Conservation (phyloP, 176 grass and related monocot genomes). For the Lolium multiflorum region DNA sequence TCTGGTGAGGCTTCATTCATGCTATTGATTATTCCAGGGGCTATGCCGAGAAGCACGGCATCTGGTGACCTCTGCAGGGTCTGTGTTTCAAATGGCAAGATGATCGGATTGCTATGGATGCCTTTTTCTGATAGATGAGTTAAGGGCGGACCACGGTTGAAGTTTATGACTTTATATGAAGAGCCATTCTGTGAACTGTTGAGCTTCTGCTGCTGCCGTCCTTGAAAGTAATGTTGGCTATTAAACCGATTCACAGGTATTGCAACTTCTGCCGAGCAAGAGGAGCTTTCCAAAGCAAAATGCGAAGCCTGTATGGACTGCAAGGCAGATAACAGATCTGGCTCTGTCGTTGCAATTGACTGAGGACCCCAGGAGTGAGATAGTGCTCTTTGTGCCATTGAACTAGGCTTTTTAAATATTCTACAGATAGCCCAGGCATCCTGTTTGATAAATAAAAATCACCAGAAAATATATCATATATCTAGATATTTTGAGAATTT, state of each 20-base stretch:
- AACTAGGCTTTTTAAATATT: conserved; percentile 86
- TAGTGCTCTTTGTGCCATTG: conserved; percentile 67
- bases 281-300: conserved; percentile 58
- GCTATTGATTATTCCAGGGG: conserved; percentile 52
- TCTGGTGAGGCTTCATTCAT: conserved; percentile 43
- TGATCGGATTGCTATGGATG: conserved; percentile 44
- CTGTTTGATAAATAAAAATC: conserved; percentile 56
- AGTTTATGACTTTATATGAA: conserved; percentile 52
- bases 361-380: conserved; percentile 65
- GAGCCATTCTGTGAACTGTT: conserved; percentile 49
- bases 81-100: conserved; percentile 57
- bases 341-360: conserved; percentile 40
- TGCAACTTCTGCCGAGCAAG: conserved; percentile 59
- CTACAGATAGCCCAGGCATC: conserved; percentile 85
- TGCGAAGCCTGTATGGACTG: conserved; percentile 46
- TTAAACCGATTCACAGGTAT: conserved; percentile 40
- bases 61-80: conserved; percentile 43
- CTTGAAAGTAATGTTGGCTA: conserved; percentile 45
- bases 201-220: conserved; percentile 35
- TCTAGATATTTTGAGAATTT: conserved; percentile 22
- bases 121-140: conserved; percentile 46
- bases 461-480: conserved; percentile 5
- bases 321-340: conserved; percentile 51
- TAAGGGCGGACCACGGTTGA: conserved; percentile 38
- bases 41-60: conserved; percentile 59